Evolutionary conservation across 2,329 filamentous ascomycete species (phyloP).

Genomic region (Basipetospora chlamydospora): DNA sequence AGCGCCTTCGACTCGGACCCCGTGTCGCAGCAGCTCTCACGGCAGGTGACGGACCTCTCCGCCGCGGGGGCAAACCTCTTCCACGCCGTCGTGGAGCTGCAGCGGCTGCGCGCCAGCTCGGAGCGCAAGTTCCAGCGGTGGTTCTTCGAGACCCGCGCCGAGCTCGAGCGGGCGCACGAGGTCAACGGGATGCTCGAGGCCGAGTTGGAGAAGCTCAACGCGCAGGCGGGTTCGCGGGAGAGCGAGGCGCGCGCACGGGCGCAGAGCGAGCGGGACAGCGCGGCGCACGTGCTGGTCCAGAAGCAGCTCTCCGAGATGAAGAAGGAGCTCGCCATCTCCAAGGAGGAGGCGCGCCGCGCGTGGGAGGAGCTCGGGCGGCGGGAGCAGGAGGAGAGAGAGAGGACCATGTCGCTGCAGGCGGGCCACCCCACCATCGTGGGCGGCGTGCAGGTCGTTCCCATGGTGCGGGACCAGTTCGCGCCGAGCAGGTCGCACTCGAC

Average conservation of each 20-base stretch:
- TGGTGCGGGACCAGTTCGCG: conserved; percentile 51
- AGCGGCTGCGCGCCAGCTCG: conserved; percentile 82
- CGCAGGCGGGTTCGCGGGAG: too few species aligned
- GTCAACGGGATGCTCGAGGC: conserved; percentile 66
- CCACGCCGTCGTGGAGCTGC: conserved; percentile 91
- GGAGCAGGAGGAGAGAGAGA: conserved; percentile 84
- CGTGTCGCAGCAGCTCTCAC: conserved; percentile 72
- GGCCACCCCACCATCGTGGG: conserved; percentile 82
- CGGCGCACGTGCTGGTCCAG: conserved; percentile 47
- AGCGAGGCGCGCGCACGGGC: conserved; percentile 51
- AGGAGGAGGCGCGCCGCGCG: conserved; percentile 84
- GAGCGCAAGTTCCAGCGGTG: conserved; percentile 97
- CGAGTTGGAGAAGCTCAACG: conserved; percentile 59
- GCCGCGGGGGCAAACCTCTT: conserved; percentile 94
- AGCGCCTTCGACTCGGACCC: conserved; percentile 73
- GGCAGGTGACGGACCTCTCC: conserved; percentile 93
- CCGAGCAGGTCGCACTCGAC: conserved; percentile 37
- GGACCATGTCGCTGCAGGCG: conserved; percentile 69
- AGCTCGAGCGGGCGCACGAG: conserved; percentile 76
- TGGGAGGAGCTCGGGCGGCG: conserved; percentile 94
- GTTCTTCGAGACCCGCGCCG: conserved; percentile 89
- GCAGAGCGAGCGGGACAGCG: conserved; percentile 57
- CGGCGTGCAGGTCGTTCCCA: conserved; percentile 89
- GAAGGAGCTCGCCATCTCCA: conserved; percentile 84
- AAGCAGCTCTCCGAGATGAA: conserved; percentile 80